Percentiles rank a stretch among this genome's conserved stretches.
phyloP scores from a whole-genome alignment of 2,329 filamentous ascomycete species.

The Acrocalymma vagum region DNA sequence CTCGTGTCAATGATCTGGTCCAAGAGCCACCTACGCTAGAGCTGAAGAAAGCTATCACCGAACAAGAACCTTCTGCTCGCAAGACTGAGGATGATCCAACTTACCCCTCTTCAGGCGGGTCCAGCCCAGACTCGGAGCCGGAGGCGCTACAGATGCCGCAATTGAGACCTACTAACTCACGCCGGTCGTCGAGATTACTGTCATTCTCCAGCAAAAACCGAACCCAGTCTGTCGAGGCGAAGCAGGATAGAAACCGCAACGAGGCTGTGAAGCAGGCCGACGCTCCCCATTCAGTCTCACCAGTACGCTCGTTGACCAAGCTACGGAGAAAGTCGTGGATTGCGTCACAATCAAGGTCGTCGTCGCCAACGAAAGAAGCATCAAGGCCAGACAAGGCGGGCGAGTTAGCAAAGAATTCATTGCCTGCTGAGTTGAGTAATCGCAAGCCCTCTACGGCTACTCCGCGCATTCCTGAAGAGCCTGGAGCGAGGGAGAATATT shows the following conservation, averaged over 20 bases:
- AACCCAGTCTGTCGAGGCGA: constrained; percentile 40
- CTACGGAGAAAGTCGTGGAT: constrained; percentile 48
- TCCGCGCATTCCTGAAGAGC: constrained; percentile 24
- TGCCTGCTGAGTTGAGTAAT: constrained; percentile 28
- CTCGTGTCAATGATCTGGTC: constrained; percentile 45
- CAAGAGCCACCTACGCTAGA: constrained; percentile 38
- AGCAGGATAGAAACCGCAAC: constrained; percentile 35
- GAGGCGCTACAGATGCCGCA: constrained; percentile 41
- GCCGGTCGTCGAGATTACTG: constrained; percentile 46
- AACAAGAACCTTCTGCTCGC: constrained; percentile 39
- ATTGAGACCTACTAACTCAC: constrained; percentile 41
- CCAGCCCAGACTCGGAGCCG: constrained; percentile 53
- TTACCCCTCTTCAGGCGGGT: constrained; percentile 53
- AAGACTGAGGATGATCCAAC: constrained; percentile 41
- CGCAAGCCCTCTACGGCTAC: constrained; percentile 16
- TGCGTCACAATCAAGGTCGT: constrained; percentile 31
- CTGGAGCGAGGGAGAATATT: constrained; percentile 22
- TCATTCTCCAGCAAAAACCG: constrained; percentile 45
- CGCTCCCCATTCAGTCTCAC: constrained; percentile 30
- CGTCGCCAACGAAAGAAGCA: constrained; percentile 30
- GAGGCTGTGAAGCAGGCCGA: constrained; percentile 34
- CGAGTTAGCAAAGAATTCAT: constrained; percentile 27
- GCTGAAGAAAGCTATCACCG: constrained; percentile 37
- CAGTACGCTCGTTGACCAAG: constrained; percentile 41
- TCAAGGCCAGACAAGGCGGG: constrained; percentile 13